Percentiles rank a stretch among this genome's conserved stretches.
These are phyloP conservation scores for Saccharomycopsis microspora DNA, from an alignment of 805 yeast species.

Conservation along the genomic window DNA sequence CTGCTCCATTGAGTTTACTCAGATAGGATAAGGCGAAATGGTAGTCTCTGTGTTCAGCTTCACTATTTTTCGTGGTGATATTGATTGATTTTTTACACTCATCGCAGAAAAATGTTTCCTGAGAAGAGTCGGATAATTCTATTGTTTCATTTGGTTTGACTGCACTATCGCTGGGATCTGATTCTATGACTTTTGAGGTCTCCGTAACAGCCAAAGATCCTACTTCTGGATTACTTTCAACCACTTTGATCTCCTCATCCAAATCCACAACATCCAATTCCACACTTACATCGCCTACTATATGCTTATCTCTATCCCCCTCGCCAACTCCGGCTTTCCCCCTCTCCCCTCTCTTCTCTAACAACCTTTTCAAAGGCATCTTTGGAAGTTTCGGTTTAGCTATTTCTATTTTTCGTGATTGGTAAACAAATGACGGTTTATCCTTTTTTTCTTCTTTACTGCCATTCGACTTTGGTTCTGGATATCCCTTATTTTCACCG, in stretches of 20 bases:
- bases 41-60: conserved; percentile 12
- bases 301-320: too few relatives aligned
- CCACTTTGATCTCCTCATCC: background rate
- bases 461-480: background rate
- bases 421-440: conserved; percentile 1
- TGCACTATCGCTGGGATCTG: background rate
- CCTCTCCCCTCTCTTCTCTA: too few relatives aligned
- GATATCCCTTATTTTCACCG: background rate
- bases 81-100: conserved; percentile 2
- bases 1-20: conserved; percentile 12
- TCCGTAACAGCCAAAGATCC: background rate
- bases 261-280: background rate
- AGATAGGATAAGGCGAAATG: conserved; percentile 15
- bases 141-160: background rate
- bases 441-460: background rate
- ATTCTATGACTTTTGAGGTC: background rate
- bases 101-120: conserved; percentile 7
- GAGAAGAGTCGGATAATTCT: background rate
- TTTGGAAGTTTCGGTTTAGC: too few relatives aligned
- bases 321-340: too few relatives aligned
- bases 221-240: background rate
- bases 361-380: too few relatives aligned
- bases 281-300: too few relatives aligned
- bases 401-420: conserved; percentile 1
- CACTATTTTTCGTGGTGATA: background rate